phyloP scores from a whole-genome alignment of 1,284 basidiomycete genomes.

The Phaffia rhodozyma region DNA sequence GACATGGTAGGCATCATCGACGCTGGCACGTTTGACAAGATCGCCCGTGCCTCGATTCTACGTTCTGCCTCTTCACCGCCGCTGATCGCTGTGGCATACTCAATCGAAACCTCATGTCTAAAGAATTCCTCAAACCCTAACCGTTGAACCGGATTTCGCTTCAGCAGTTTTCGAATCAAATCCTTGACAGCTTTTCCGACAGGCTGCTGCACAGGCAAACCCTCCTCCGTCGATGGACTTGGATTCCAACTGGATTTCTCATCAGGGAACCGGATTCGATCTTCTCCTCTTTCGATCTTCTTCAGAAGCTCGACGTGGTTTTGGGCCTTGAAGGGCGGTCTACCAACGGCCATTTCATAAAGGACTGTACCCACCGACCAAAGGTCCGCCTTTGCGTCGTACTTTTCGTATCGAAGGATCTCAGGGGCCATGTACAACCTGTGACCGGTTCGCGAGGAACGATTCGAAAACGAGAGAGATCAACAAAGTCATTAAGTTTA shows the following conservation, averaged over 20 bases:
- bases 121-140: slow-evolving; percentile 91
- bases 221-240: slow-evolving; percentile 28
- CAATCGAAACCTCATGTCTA: slow-evolving; percentile 46
- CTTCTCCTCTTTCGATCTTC: slow-evolving; percentile 73
- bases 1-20: slow-evolving; percentile 14
- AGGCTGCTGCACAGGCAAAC: slow-evolving; percentile 28
- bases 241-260: slow-evolving; percentile 47
- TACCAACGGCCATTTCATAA: slow-evolving; percentile 88
- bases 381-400: slow-evolving; percentile 93
- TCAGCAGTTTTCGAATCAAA: slow-evolving; percentile 71
- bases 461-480: neutral
- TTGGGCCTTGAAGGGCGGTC: slow-evolving; percentile 84
- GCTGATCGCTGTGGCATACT: neutral
- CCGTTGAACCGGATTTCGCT: slow-evolving; percentile 70
- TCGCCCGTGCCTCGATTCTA: neutral
- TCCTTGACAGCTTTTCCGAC: slow-evolving; percentile 79
- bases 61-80: neutral
- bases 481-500: neutral
- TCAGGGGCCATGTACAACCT: slow-evolving; percentile 98
- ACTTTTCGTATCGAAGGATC: slow-evolving; percentile 93
- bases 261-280: slow-evolving; percentile 77
- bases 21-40: neutral
- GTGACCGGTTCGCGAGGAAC: neutral
- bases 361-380: slow-evolving; percentile 97
- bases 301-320: slow-evolving; percentile 93